These are phyloP conservation scores for Aspergillus sp. DNA, from an alignment of 2,329 filamentous ascomycete species.

Conservation along the genomic window DNA sequence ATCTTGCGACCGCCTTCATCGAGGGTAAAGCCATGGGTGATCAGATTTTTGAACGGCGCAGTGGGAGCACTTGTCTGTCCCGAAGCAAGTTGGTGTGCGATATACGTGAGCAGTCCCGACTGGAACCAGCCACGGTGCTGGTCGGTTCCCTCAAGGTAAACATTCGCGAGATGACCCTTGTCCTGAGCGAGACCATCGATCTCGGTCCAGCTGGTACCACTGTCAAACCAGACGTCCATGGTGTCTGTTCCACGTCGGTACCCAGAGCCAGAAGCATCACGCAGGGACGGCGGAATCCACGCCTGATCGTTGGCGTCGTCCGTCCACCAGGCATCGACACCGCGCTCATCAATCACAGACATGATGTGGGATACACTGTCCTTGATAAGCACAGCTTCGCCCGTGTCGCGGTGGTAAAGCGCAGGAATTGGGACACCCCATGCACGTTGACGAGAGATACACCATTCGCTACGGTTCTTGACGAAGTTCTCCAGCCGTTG, in stretches of 20 bases:
- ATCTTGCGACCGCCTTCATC: conserved; percentile 92
- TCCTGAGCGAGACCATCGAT: conserved; percentile 31
- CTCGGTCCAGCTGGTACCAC: conserved; percentile 81
- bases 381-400: conserved; percentile 69
- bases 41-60: conserved; percentile 78
- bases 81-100: conserved; percentile 51
- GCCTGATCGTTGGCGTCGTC: conserved; percentile 66
- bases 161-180: conserved; percentile 54
- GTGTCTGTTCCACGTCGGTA: conserved; percentile 81
- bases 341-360: conserved; percentile 64
- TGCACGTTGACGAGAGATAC: conserved; percentile 87
- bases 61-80: conserved; percentile 25
- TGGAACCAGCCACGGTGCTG: conserved; percentile 99
- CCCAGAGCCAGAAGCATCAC: conserved; percentile 32
- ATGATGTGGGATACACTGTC: conserved; percentile 82
- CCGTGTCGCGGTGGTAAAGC: conserved; percentile 63
- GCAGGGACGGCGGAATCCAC: conserved; percentile 66
- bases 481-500: conserved; percentile 78
- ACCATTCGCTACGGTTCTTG: conserved; percentile 87
- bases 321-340: conserved; percentile 92
- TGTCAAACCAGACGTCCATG: conserved; percentile 99
- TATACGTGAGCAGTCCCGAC: conserved; percentile 81
- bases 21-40: conserved; percentile 92
- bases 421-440: conserved; percentile 97
- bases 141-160: conserved; percentile 90